Evolutionary conservation across 345 rosid genomes (phyloP).

Genomic region (Leavenworthia alabamica): DNA sequence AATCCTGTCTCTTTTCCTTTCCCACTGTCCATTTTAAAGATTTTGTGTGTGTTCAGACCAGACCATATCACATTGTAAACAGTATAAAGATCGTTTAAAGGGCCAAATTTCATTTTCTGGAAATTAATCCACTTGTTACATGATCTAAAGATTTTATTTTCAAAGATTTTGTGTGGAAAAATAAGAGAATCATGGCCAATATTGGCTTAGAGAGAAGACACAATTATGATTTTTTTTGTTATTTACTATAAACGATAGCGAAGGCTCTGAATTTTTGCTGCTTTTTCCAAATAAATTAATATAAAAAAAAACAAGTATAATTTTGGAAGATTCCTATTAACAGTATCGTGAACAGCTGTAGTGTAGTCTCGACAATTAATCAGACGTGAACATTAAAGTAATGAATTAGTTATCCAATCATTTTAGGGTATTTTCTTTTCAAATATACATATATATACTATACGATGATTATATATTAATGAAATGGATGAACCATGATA

Average conservation of each 20-base stretch:
- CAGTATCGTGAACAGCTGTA: background rate
- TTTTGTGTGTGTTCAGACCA: background rate
- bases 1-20: background rate
- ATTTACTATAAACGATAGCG: background rate
- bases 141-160: background rate
- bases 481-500: background rate
- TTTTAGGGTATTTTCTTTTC: background rate
- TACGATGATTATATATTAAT: background rate
- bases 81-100: background rate
- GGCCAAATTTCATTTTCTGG: background rate
- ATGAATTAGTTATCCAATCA: background rate
- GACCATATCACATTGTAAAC: background rate
- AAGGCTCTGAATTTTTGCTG: background rate
- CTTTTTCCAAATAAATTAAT: background rate
- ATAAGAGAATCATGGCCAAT: background rate
- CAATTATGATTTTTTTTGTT: background rate
- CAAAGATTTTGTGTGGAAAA: background rate
- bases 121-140: background rate
- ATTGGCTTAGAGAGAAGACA: background rate
- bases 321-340: background rate
- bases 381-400: background rate
- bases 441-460: too few relatives aligned
- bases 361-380: background rate
- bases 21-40: background rate
- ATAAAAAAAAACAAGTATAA: background rate